Evolutionary conservation across 129 eudicot genomes (phyloP).

Genomic region (Mikania micrantha): DNA sequence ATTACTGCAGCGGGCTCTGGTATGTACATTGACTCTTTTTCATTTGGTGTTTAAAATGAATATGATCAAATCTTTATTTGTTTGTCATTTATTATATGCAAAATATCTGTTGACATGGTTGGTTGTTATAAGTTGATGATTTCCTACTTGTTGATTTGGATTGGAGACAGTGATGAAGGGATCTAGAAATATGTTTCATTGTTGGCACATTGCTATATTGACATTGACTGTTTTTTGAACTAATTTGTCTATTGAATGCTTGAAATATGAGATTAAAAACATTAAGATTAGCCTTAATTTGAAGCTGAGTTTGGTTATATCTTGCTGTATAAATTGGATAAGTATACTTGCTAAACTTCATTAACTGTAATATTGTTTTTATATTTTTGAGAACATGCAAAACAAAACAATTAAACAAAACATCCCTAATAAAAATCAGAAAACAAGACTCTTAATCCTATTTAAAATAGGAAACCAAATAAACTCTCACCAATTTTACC

Average conservation of each 20-base stretch:
- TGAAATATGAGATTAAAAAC: not conserved
- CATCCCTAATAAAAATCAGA: too few species aligned
- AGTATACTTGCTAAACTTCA: too few species aligned
- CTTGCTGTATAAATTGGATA: too few species aligned
- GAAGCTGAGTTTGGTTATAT: not conserved
- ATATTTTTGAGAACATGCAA: too few species aligned
- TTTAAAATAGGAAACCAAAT: too few species aligned
- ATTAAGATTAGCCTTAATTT: not conserved
- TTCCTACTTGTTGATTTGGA: not conserved
- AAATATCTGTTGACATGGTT: slow-evolving; percentile 1
- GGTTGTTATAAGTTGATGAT: not conserved
- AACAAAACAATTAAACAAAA: too few species aligned
- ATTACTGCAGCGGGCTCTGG: slow-evolving; percentile 96
- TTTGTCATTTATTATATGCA: not conserved
- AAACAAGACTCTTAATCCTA: too few species aligned
- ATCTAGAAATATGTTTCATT: not conserved
- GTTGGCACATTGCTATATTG: not conserved
- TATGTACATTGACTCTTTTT: slow-evolving; percentile 16
- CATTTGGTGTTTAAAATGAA: not conserved
- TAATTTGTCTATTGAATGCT: not conserved
- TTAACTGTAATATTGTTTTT: too few species aligned
- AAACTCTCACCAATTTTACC: too few species aligned
- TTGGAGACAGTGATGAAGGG: not conserved
- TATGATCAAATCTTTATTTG: not conserved
- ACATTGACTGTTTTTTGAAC: not conserved